These are phyloP conservation scores for Penicillium pulvis DNA, from an alignment of 495 filamentous ascomycete genomes.

Conservation along the genomic window DNA sequence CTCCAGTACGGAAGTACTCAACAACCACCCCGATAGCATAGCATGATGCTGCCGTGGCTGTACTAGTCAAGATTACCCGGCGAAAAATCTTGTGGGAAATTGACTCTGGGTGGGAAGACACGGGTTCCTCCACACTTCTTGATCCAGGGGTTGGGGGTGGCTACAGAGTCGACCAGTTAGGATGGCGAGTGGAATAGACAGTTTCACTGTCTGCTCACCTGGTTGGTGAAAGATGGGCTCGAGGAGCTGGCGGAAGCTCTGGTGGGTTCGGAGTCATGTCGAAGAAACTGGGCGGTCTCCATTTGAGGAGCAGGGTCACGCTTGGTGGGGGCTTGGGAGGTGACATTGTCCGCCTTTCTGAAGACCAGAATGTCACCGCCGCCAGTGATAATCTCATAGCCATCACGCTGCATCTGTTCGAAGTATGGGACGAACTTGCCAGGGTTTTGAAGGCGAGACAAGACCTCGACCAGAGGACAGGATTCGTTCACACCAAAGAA, in stretches of 20 bases:
- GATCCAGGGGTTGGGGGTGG: conserved; percentile 13
- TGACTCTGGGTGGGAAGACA: conserved; percentile 25
- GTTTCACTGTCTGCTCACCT: conserved; percentile 59
- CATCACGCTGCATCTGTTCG: conserved; percentile 60
- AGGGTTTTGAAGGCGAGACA: conserved; percentile 68
- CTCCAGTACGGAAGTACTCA: conserved; percentile 66
- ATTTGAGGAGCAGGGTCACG: background rate
- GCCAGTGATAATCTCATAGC: conserved; percentile 74
- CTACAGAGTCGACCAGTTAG: conserved; percentile 33
- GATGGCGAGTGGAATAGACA: conserved; percentile 52
- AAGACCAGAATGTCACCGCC: conserved; percentile 73
- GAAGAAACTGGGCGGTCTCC: conserved; percentile 14
- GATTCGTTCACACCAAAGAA: conserved; percentile 46
- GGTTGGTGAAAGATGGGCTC: conserved; percentile 19
- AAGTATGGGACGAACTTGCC: conserved; percentile 74
- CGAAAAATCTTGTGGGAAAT: conserved; percentile 41
- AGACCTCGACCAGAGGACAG: conserved; percentile 59
- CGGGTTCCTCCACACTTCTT: background rate
- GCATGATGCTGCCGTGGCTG: conserved; percentile 60
- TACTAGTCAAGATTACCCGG: conserved; percentile 57
- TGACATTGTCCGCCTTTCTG: conserved; percentile 51
- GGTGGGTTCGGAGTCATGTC: conserved; percentile 15
- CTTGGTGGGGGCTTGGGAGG: no score
- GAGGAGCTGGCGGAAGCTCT: background rate
- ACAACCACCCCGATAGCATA: conserved; percentile 70